Conservation (phyloP, 2,329 filamentous ascomycete genomes). For the Talaromyces sp. region DNA sequence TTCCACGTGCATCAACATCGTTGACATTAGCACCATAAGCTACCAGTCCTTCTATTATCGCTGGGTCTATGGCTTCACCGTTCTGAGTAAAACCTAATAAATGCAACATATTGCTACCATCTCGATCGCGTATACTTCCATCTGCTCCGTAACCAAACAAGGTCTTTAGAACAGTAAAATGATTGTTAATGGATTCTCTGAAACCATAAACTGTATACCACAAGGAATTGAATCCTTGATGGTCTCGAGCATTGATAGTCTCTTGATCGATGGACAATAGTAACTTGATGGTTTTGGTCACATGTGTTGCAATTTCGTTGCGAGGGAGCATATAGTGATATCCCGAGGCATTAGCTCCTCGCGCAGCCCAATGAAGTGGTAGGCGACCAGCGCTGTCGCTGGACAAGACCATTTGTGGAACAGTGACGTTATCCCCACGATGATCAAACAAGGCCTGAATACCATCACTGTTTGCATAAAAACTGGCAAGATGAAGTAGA, state of each 20-base stretch:
- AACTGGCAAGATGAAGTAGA: conserved; percentile 5
- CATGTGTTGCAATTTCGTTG: conserved; percentile 1
- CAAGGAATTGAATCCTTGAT: conserved; percentile 5
- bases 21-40: conserved; percentile 5
- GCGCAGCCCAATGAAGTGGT: conserved; percentile 8
- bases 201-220: conserved; percentile 2
- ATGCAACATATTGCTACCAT: conserved; percentile 5
- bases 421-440: neutral
- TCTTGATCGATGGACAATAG: conserved; percentile 4
- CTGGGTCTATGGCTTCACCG: conserved; percentile 4
- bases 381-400: conserved; percentile 3
- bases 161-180: conserved; percentile 1
- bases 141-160: conserved; percentile 5
- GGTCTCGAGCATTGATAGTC: conserved; percentile 3
- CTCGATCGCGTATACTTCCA: neutral
- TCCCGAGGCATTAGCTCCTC: neutral
- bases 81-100: conserved; percentile 6
- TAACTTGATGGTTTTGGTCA: conserved; percentile 2
- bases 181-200: neutral
- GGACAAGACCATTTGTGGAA: conserved; percentile 4
- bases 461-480: conserved; percentile 5
- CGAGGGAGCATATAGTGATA: conserved; percentile 5
- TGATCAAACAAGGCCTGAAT: conserved; percentile 3
- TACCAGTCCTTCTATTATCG: conserved; percentile 7
- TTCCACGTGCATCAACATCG: conserved; percentile 7